Evolutionary conservation across 2,329 filamentous ascomycete species (phyloP), one percentile per base, ranked within the genome.

Genomic region (Paradendryphiella salina): DNA sequence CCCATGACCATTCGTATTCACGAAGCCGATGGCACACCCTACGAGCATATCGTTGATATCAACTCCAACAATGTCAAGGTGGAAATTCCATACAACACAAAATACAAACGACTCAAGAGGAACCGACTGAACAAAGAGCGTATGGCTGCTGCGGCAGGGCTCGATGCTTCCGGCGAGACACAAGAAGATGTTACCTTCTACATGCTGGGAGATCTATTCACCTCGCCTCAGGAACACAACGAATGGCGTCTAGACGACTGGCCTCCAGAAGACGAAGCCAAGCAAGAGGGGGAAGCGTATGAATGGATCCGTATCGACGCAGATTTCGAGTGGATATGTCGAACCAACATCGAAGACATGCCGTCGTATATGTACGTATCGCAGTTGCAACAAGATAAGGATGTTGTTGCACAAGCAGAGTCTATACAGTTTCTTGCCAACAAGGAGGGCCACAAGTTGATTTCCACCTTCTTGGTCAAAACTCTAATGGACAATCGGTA

Each of bases 251-350:
- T 99, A 5, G 83, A 85, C 5, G 93, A 97, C 58, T 99, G 93
- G 92, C 87, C 89, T 39, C 83, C 88, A 52, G 90, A 95, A 47
- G 90, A 93, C 13, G 92, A 97, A 73, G 82, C 87, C 29, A 86
- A 85, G 65, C 97, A 99, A 92, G 90, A 94, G 49, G 85, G 91
- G 58, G 94, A 99, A 70, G 96, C 90, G 0, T 99, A 96, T 66
- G 94, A 99, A 71, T 99, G 95, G 94, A 96, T 99, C 62, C 87
- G 94, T 15, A 89, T 97, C 76, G 94, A 99, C 72, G 92, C 93
- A 13, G 95, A 99, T 73, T 97, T 97, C 61, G 94, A 99, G 72
- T 99, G 94, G 94, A 86, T 96, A 50, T 94, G 89, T 73, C 87
- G 87, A 60, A 89, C 96, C 73, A 61, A 67, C 43, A 86, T 87